Evolutionary conservation across 257 asterid genomes (phyloP), one percentile per base, ranked within the genome.

Genomic region (Hygrophila difformis): DNA sequence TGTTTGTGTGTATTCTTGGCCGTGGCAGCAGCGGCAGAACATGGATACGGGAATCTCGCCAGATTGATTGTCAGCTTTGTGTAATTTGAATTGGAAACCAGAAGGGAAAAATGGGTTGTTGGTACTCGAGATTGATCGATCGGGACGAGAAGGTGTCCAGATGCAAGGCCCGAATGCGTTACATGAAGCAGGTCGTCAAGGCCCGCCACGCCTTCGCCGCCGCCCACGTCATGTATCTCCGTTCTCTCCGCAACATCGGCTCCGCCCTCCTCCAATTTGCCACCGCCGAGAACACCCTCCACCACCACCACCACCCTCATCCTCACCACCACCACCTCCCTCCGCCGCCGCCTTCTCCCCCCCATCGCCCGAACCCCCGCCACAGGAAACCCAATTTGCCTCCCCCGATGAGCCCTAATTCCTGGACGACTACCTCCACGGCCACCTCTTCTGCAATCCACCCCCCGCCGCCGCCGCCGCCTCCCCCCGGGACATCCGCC

Each of bases 91-190:
- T n/a, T n/a, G n/a, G n/a, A n/a, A n/a, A n/a, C n/a, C n/a, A n/a
- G n/a, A n/a, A n/a, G n/a, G n/a, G 39, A 35, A 31, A 68, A 62
- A 41, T 89, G 97, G 97, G 97, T 23, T 74, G 93, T 55, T 89
- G 81, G 78, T 72, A 74, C 55, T 84, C 96, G 39, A 81, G 93
- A 63, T 56, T 73, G 9, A 23, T 41, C 44, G 77, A 73, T 38
- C 70, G 80, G 51, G 94, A 77, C 61, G 97, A 89, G 45, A 73
- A 77, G 87, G 96, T 89, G 3, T 68, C 89, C n/a, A 75, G 97
- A 55, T 89, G 97, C 50, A 84, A 75, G 57, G 93, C 94, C 11
- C 59, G 97, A 37, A 79, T 65, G 63, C 65, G 82, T 49, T 81
- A 84, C 55, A 84, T 82, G 93, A 89, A 88, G 59, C 94, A 88